Percentiles rank a stretch among this genome's conserved stretches.
Evolutionary conservation across 2,329 filamentous ascomycete genomes (phyloP).

Genomic region (Cladorrhinum sp.): DNA sequence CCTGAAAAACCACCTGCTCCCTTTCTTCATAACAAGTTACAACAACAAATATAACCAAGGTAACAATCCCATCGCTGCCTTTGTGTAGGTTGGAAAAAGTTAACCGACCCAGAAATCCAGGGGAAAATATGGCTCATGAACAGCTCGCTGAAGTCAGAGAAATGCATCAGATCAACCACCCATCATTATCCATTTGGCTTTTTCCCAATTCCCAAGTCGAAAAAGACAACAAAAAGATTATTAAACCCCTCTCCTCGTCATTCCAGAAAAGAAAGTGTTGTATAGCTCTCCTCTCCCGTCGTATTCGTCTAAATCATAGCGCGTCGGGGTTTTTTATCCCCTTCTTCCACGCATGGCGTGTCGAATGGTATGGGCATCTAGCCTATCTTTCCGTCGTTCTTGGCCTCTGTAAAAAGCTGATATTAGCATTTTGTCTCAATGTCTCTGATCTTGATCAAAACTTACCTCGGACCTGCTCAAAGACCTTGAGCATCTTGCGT

Average conservation of each 20-base stretch:
- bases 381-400: conserved; percentile 66
- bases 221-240: not conserved
- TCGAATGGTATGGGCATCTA: conserved; percentile 29
- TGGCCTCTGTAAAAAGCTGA: conserved; percentile 55
- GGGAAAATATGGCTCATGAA: not conserved
- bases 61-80: not conserved
- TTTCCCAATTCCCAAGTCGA: not conserved
- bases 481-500: conserved; percentile 98
- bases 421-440: conserved; percentile 10
- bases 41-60: not conserved
- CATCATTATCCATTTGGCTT: not conserved
- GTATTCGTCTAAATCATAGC: not conserved
- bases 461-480: conserved; percentile 86
- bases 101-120: not conserved
- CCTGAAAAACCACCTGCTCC: not conserved
- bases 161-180: not conserved
- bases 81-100: not conserved
- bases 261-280: not conserved
- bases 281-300: not conserved
- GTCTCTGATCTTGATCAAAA: not conserved
- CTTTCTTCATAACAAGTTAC: not conserved
- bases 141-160: not conserved
- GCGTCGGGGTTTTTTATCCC: not conserved
- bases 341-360: not conserved
- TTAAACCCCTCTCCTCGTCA: not conserved